Base-by-base conservation (phyloP, 140 eudicot genomes). In the Flaveria floridana region DNA sequence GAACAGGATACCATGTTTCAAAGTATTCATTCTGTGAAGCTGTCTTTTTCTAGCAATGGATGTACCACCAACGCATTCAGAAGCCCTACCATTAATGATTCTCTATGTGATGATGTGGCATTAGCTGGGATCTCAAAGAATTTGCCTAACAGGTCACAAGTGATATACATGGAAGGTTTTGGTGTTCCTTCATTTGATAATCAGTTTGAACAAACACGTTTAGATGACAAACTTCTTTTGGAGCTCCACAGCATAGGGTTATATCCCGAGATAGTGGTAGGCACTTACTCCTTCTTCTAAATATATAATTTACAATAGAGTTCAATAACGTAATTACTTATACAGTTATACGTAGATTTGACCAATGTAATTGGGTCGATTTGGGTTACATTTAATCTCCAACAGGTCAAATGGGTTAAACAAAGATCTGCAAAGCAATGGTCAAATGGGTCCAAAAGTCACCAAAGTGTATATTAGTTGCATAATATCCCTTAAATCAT, bases 241-340 rank as follows among this genome's bases (percentile, higher is more conserved):
- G 98, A 92, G 87, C 85, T 92, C 75, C 95, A 84, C 83, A 84
- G 95, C 74, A 55, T 92, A 68, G 98, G 87, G 70, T 28, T 92
- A 70, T 87, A 84, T 81, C 85, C 85, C 0, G 98, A 92, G 52
- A 13, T 88, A 25, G 96, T 92, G 96, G 96, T 92, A 87, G 12
- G 89, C 55, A 70, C 75, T 74, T 15, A 87, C 50, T 70, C 75
- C 73, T 15, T 72, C 51, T 20, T 73, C 73, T 80, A 59, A 18
- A 67, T 59, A 30, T 59, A 37, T 6, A 10, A 51, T 26, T 41
- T 69, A 69, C 37, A 15, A 46, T 59, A 2, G 7, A 73, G 78
- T 18, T 59, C 42, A 73, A 18, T 13, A 18, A 73, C 57, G 23
- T 39, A 20, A 20, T 73, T 42, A 41, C 58, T 9, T 20, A 7